Percentiles rank a stretch among this genome's conserved stretches.
These are phyloP conservation scores for Fraxinus greggii DNA, from an alignment of 305 asterid genomes.

Conservation along the genomic window DNA sequence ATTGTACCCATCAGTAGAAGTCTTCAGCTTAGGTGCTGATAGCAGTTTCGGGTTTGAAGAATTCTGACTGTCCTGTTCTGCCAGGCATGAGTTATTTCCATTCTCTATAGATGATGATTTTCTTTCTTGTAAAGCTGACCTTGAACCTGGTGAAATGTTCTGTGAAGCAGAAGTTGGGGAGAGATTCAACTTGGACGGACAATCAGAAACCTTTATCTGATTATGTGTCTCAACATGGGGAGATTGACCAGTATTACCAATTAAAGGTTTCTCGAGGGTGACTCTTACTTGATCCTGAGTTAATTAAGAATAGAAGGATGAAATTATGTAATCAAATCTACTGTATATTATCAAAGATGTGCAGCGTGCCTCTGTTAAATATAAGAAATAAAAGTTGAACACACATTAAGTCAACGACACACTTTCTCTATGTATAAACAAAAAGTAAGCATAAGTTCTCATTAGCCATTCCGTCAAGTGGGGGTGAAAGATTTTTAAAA, in stretches of 20 bases:
- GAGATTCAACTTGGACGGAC: conserved; percentile 38
- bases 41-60: conserved; percentile 36
- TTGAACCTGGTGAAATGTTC: conserved; percentile 42
- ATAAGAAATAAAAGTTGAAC: background rate
- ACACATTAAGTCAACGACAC: background rate
- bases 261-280: conserved; percentile 26
- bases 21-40: conserved; percentile 42
- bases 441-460: conserved; percentile 1
- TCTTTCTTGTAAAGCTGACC: conserved; percentile 37
- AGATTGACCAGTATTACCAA: conserved; percentile 29
- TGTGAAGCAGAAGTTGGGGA: conserved; percentile 46
- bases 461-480: conserved; percentile 15
- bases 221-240: conserved; percentile 28
- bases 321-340: conserved; percentile 9
- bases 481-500: background rate
- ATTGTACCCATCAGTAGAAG: conserved; percentile 74
- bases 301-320: conserved; percentile 20
- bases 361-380: conserved; percentile 1
- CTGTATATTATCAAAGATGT: conserved; percentile 9
- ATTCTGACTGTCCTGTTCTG: conserved; percentile 38
- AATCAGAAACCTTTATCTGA: conserved; percentile 32
- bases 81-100: conserved; percentile 21
- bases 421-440: background rate
- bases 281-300: conserved; percentile 47
- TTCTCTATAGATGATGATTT: conserved; percentile 30